Evolutionary conservation across 2,329 filamentous ascomycete genomes (phyloP), one percentile per base, ranked within the genome.

Genomic region (Clonostachys solani): DNA sequence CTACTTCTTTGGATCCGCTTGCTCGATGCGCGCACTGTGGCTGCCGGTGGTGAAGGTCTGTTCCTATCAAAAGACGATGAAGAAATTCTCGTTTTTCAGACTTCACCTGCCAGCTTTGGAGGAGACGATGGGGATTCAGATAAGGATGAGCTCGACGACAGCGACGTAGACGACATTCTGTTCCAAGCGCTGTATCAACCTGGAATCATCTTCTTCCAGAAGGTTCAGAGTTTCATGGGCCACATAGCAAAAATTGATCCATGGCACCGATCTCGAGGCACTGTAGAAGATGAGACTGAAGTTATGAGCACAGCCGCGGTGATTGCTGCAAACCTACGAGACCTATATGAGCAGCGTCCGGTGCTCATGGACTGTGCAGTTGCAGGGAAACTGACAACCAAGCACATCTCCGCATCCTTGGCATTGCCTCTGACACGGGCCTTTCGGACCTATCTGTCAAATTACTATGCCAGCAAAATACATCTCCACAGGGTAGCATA

Each of bases 401-500:
- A 69, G 41, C 69, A 77, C 50, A 61, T 80, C 18, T 74, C 73
- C 9, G 65, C 66, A 23, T 71, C 72, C 38, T 64, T 80, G 45
- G 74, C 74, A 8, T 66, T 69, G 47, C 68, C 72, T 33, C 71
- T 79, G 45, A 78, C 75, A 2, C 64, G 75, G 29, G 72, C 71
- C n/a, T 79, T 79, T 52, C 65, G 77, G 33, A 77, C 75, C 2
- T 80, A 78, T 54, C 65, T 78, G 16, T 74, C 76, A 44, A 81
- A 80, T 54, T 81, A 76, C 58, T 72, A 78, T 52, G 76, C 77
- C 7, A 75, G 71, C 53, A 77, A 75, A 51, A 69, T 82, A 29
- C 75, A 80, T 52, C 66, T 81, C 4, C 78, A 81, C 54, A 68
- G 77, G 3, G 77, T 81, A 9, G 78, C 78, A 3, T 80, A 80